These are phyloP conservation scores for Globisporangium apiculatum DNA, from an alignment of 352 stramenopile genomes.

Conservation along the genomic window DNA sequence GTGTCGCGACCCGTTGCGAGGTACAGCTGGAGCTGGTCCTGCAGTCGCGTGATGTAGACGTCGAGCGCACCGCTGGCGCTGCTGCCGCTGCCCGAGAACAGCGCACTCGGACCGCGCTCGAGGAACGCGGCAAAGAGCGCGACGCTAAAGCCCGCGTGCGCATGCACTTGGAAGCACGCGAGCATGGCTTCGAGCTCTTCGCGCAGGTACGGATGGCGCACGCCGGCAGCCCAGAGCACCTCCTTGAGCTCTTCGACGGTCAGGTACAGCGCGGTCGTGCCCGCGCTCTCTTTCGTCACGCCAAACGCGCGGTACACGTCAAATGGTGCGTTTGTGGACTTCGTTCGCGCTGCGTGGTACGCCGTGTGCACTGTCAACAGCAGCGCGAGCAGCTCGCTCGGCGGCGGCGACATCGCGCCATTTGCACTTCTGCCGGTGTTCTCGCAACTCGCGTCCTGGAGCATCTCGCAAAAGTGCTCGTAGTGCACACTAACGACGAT, in stretches of 20 bases:
- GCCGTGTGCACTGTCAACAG: constrained; percentile 39
- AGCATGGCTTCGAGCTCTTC: constrained; percentile 61
- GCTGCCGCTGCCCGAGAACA: constrained; percentile 28
- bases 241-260: constrained; percentile 64
- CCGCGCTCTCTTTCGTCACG: constrained; percentile 22
- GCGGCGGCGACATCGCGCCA: constrained; percentile 7
- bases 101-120: constrained; percentile 32
- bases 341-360: constrained; percentile 23
- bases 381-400: constrained; percentile 42
- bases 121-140: constrained; percentile 50
- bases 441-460: constrained; percentile 19
- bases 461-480: constrained; percentile 45
- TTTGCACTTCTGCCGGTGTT: constrained; percentile 8
- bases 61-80: constrained; percentile 35
- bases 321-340: constrained; percentile 21
- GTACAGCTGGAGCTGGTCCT: constrained; percentile 50
- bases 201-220: constrained; percentile 59
- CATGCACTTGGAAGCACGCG: constrained; percentile 38
- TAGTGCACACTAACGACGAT: constrained; percentile 25
- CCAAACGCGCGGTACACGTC: constrained; percentile 43
- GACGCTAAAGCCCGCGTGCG: constrained; percentile 40
- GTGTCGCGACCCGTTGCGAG: constrained; percentile 52
- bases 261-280: constrained; percentile 27
- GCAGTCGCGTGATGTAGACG: constrained; percentile 43
- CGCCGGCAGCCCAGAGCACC: constrained; percentile 50